Conservation (phyloP, 768 basidiomycete genomes). For the Paxillus ammoniavirescens region DNA sequence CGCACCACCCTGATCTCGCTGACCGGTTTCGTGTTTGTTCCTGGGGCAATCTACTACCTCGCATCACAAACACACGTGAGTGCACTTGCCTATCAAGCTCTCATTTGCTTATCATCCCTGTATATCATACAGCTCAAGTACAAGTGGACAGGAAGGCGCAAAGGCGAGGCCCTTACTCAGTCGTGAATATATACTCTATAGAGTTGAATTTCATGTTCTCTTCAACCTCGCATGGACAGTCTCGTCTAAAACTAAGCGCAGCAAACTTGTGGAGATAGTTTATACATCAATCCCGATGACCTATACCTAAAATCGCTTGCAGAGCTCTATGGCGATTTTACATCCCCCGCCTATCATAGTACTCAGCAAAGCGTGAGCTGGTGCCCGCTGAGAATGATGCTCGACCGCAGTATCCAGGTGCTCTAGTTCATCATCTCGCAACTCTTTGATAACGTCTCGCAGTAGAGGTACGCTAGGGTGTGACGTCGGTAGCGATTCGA, state of each 20-base stretch:
- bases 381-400: constrained; percentile 84
- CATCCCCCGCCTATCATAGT: constrained; percentile 84
- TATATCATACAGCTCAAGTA: constrained; percentile 42
- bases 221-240: not conserved
- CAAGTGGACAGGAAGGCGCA: constrained; percentile 54
- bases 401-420: constrained; percentile 91
- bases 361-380: constrained; percentile 87
- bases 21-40: constrained; percentile 64
- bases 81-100: constrained; percentile 28
- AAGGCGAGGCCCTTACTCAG: constrained; percentile 39
- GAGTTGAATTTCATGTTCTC: constrained; percentile 1
- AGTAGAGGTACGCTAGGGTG: constrained; percentile 82
- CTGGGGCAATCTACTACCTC: constrained; percentile 51
- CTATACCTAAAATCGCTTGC: constrained; percentile 67
- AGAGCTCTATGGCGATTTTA: constrained; percentile 85
- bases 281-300: not conserved
- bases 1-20: constrained; percentile 60
- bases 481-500: constrained; percentile 57
- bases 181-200: constrained; percentile 11
- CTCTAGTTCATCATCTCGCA: constrained; percentile 93
- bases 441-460: constrained; percentile 70
- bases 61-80: constrained; percentile 36
- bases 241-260: too few relatives aligned
- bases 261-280: not conserved
- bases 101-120: constrained; percentile 6